These are phyloP conservation scores for Leucosporidium yakuticum DNA, from an alignment of 768 basidiomycete genomes.

Conservation along the genomic window DNA sequence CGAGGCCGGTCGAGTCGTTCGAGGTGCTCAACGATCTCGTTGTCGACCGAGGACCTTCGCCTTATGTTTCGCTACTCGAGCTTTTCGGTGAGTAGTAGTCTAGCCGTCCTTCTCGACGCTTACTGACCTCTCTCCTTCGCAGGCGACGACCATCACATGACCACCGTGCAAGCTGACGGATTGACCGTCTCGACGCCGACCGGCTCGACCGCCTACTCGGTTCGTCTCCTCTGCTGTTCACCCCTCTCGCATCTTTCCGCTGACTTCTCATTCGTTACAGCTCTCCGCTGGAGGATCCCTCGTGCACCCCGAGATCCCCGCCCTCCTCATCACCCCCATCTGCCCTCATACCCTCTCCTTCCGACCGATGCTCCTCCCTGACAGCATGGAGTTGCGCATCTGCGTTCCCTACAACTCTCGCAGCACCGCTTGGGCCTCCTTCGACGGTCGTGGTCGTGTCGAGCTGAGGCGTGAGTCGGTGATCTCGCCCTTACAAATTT, in stretches of 20 bases:
- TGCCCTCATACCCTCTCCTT: conserved; percentile 98
- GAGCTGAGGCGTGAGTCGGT: conserved; percentile 78
- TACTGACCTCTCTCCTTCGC: conserved; percentile 5
- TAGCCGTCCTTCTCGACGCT: not conserved
- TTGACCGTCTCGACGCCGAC: conserved; percentile 92
- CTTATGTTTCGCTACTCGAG: conserved; percentile 91
- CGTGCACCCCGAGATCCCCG: conserved; percentile 95
- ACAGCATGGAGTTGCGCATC: conserved; percentile 95
- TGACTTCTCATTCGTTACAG: conserved; percentile 39
- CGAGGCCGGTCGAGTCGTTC: conserved; percentile 88
- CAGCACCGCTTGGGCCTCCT: conserved; percentile 97
- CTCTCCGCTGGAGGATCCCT: conserved; percentile 96
- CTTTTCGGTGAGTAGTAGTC: conserved; percentile 69
- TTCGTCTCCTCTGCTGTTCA: conserved; percentile 46
- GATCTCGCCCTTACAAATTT: not conserved
- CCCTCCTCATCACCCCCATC: conserved; percentile 91
- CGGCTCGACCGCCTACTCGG: conserved; percentile 96
- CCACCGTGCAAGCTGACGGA: conserved; percentile 97
- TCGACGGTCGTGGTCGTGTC: conserved; percentile 92
- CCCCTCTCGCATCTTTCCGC: not conserved
- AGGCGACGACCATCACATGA: conserved; percentile 99
- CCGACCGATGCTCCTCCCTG: conserved; percentile 95
- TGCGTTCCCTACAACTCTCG: conserved; percentile 99
- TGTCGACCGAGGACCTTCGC: conserved; percentile 95
- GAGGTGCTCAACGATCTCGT: conserved; percentile 96